Conservation (phyloP, 495 filamentous ascomycete genomes). For the Xylaria telfairii region DNA sequence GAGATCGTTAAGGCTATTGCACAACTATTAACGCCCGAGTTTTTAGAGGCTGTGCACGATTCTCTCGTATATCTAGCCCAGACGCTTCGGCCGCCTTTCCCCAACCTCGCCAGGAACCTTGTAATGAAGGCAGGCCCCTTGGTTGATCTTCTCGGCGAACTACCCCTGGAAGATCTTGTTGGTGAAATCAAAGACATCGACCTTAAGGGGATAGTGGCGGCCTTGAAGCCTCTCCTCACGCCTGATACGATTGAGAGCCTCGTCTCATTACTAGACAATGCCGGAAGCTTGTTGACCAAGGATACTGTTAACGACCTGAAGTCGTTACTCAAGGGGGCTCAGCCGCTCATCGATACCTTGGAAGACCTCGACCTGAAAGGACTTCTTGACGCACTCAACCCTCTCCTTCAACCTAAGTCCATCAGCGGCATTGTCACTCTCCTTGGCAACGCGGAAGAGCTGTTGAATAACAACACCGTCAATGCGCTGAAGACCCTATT, state of each 20-base stretch:
- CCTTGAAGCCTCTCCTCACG: conserved; percentile 48
- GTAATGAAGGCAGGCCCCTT: conserved; percentile 39
- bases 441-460: conserved; percentile 48
- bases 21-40: conserved; percentile 39
- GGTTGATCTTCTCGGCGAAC: conserved; percentile 36
- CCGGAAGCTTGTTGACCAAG: conserved; percentile 47
- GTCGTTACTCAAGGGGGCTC: conserved; percentile 33
- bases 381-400: conserved; percentile 27
- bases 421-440: conserved; percentile 49
- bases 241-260: conserved; percentile 50
- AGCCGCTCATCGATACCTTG: conserved; percentile 39
- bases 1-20: conserved; percentile 34
- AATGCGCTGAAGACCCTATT: conserved; percentile 49
- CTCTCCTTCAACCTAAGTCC: conserved; percentile 45
- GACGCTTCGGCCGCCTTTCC: conserved; percentile 42
- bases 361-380: conserved; percentile 38
- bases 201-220: conserved; percentile 50
- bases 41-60: conserved; percentile 41
- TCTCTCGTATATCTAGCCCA: conserved; percentile 41
- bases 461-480: conserved; percentile 49
- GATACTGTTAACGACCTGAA: conserved; percentile 53
- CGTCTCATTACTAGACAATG: conserved; percentile 53
- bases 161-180: conserved; percentile 41
- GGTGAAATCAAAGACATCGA: conserved; percentile 46
- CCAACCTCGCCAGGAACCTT: conserved; percentile 34